Evolutionary conservation across 495 filamentous ascomycete genomes (phyloP), one percentile per base, ranked within the genome.

Genomic region (Cercophora samala): DNA sequence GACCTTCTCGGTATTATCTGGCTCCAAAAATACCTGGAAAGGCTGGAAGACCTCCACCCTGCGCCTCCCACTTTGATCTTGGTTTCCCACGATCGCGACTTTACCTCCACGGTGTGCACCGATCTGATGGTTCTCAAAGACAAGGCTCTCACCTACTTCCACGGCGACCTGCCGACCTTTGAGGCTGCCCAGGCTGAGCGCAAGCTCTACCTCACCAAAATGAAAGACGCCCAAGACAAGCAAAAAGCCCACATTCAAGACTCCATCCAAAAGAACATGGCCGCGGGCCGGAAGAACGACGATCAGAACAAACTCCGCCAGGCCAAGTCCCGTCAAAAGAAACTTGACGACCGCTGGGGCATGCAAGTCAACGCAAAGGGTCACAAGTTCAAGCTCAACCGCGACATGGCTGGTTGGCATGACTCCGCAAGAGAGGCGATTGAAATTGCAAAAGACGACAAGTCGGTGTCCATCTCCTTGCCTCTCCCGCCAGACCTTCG

Each of bases 1-100:
- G 92, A 96, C 73, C 83, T 96, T 0, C 81, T 91, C 0, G 88
- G 88, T n/a, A 90, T 94, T 23, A 84, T 94, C 26, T 96, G 91
- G 91, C 83, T 96, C 1, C 87, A 96, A 73, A 82, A 80, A 6
- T 88, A 91, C 68, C 84, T 93, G 22, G 77, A 82, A 46, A 77
- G 81, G 32, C 73, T 90, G 15, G 71, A 72, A 29, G 76, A 80
- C 23, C 5, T 46, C 11, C 71, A 66, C 0, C 66, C 77, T 17
- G 64, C 72, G 5, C 66, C 81, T 1, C 81, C 78, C 13, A 89
- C 86, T 3, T 79, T 93, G 3, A 77, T 96, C 22, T 79, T 94
- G 6, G 91, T 94, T 2, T 91, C 91, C 0, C 92, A 94, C 77
- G 91, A 94, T 74, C 84, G 90, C 19, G 86, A 87, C 64, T 94